Base-by-base conservation (phyloP, 495 filamentous ascomycete genomes). In the Pyrenula massariospora region DNA sequence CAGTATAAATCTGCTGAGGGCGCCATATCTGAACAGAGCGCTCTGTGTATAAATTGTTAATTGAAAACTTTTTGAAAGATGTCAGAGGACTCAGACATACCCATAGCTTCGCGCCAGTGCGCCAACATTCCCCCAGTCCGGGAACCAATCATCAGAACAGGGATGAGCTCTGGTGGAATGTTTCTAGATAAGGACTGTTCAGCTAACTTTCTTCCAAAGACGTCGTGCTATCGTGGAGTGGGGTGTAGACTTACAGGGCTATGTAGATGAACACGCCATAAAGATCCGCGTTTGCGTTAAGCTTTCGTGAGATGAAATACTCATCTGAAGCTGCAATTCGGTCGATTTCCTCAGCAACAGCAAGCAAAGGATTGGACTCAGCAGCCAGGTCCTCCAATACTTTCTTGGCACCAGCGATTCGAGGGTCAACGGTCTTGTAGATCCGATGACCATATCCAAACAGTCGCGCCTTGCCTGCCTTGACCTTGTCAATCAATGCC, bases 381-480 rank as follows among this genome's bases (percentile, higher is more conserved):
- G 61, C 65, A 50, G 24, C 24, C 8, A 73, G 66, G 25, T 66
- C 66, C 24, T 77, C 66, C 0, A 79, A 59, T 1, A 77, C 64
- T 51, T 70, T 64, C 25, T 66, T 58, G 54, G 78, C 72, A 48
- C 67, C 68, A 20, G 60, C 65, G 22, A 63, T 63, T 5, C 78
- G 74, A 5, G 78, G 78, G 57, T 81, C 78, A 0, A 66, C 64
- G 12, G 66, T 70, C 52, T 71, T 70, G 61, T 82, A 80, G 23
- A 79, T 71, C 2, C 79, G 72, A 60, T 82, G 78, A 10, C 79
- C 79, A 59, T 77, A 80, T 8, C 79, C 79, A 42, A 74, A 80
- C 3, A 82, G 62, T 15, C 78, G 73, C 24, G 65, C 59, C 53
- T 80, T 68, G 47, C 70, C 70, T 15, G 62, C 58, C 58, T 78